These are phyloP conservation scores for Tuber microsphaerosporum DNA, from an alignment of 495 filamentous ascomycete species.

Conservation along the genomic window DNA sequence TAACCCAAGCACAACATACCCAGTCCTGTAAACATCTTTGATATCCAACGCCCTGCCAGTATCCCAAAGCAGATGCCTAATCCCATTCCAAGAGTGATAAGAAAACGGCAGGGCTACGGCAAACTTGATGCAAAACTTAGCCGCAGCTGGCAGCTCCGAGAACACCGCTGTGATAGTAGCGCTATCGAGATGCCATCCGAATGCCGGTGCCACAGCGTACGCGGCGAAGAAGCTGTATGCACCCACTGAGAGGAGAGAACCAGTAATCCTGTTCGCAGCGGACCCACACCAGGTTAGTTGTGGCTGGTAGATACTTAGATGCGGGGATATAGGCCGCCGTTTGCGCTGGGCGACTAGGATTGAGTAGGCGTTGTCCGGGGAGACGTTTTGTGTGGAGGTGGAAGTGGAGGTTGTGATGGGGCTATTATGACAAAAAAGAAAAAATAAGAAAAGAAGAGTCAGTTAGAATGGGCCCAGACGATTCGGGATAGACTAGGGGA, in stretches of 20 bases:
- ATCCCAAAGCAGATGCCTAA: slow-evolving; percentile 84
- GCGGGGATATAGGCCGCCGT: slow-evolving; percentile 73
- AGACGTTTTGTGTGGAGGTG: slow-evolving; percentile 23
- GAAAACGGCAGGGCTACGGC: slow-evolving; percentile 69
- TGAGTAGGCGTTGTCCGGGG: slow-evolving; percentile 49
- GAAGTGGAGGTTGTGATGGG: neutral
- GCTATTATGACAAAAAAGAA: neutral
- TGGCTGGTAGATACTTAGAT: slow-evolving; percentile 72
- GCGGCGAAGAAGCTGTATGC: slow-evolving; percentile 75
- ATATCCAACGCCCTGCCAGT: slow-evolving; percentile 59
- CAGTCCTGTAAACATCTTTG: slow-evolving; percentile 61
- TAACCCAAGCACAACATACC: slow-evolving; percentile 60
- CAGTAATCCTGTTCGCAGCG: slow-evolving; percentile 73
- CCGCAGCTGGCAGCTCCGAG: slow-evolving; percentile 57
- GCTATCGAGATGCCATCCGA: slow-evolving; percentile 79
- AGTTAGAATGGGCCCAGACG: neutral
- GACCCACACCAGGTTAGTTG: slow-evolving; percentile 78
- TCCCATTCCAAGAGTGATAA: slow-evolving; percentile 76
- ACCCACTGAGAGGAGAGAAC: slow-evolving; percentile 57
- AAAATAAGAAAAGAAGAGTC: neutral
- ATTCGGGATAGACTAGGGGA: neutral
- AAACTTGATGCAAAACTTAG: slow-evolving; percentile 64
- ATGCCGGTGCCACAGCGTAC: slow-evolving; percentile 70
- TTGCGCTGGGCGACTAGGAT: slow-evolving; percentile 80
- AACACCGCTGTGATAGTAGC: slow-evolving; percentile 67